Evolutionary conservation across 1,139 yeast genomes (phyloP).

Genomic region (Scheffersomyces cryptocercus): DNA sequence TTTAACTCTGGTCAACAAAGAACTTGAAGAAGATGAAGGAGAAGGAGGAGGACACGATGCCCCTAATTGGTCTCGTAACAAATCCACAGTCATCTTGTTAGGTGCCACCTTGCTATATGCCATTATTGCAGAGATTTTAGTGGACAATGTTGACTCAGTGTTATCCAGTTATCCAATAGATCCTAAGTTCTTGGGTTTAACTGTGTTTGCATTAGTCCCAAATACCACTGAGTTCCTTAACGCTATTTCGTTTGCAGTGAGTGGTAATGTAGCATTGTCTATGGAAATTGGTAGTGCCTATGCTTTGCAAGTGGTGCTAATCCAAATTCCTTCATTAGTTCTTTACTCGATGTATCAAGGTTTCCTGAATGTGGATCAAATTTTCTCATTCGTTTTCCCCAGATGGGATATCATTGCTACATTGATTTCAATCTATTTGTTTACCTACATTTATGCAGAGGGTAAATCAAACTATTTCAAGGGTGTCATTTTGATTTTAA

Average conservation of each 20-base stretch:
- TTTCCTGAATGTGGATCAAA: constrained; percentile 40
- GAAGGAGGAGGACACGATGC: constrained; percentile 84
- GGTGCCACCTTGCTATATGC: constrained; percentile 89
- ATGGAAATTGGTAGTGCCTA: constrained; percentile 99
- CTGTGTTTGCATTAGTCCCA: constrained; percentile 94
- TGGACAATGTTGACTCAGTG: constrained; percentile 91
- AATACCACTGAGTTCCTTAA: constrained; percentile 95
- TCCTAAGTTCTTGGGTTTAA: constrained; percentile 89
- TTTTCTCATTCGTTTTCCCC: constrained; percentile 87
- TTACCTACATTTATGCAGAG: constrained; percentile 93
- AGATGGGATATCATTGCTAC: constrained; percentile 94
- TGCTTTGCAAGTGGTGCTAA: constrained; percentile 92
- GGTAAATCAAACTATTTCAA: constrained; percentile 96
- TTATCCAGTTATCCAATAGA: constrained; percentile 72
- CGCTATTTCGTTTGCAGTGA: constrained; percentile 94
- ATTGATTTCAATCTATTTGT: constrained; percentile 80
- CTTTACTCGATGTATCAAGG: constrained; percentile 63
- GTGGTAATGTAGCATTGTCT: constrained; percentile 92
- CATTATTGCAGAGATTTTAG: constrained; percentile 90
- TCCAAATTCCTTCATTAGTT: constrained; percentile 91
- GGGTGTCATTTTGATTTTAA: constrained; percentile 83
- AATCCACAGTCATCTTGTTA: constrained; percentile 81
- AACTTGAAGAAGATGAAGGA: constrained; percentile 26
- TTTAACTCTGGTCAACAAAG: background rate
- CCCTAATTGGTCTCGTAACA: constrained; percentile 91